These are phyloP conservation scores for Malus sylvestris DNA, from an alignment of 306 rosid genomes.

Conservation along the genomic window DNA sequence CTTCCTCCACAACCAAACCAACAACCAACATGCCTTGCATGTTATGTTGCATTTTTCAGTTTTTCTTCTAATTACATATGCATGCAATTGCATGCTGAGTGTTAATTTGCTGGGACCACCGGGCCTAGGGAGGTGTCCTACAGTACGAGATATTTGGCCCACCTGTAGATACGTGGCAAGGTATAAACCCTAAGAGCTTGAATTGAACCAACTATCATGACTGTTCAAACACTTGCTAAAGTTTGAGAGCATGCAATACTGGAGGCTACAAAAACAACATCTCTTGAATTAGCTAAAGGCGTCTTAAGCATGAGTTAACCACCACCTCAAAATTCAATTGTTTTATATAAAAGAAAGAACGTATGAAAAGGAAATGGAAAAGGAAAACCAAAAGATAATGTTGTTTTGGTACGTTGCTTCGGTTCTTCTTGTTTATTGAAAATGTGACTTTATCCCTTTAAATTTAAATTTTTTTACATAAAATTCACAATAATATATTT, in stretches of 20 bases:
- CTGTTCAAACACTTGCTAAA: not conserved
- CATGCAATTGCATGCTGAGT: not conserved
- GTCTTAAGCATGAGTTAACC: constrained; percentile 16
- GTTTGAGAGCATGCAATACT: not conserved
- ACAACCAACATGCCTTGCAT: not conserved
- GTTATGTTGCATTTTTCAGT: not conserved
- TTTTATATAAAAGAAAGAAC: not conserved
- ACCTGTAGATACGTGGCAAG: not conserved
- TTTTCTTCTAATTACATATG: not conserved
- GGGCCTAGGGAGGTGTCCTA: not conserved
- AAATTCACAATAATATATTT: too few species aligned
- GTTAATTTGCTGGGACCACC: not conserved
- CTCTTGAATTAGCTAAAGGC: not conserved
- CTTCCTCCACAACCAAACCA: not conserved
- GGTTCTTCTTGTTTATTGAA: not conserved
- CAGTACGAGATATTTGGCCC: not conserved
- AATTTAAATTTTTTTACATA: too few species aligned
- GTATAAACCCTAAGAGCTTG: not conserved
- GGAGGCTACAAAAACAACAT: not conserved
- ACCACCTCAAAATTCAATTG: constrained; percentile 5
- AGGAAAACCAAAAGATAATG: not conserved
- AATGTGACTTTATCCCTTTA: too few species aligned
- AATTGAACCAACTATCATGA: not conserved
- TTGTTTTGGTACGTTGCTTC: not conserved
- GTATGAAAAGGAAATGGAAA: not conserved